Evolutionary conservation across 1,139 yeast genomes (phyloP).

Genomic region (Pichia sorboxylosa): DNA sequence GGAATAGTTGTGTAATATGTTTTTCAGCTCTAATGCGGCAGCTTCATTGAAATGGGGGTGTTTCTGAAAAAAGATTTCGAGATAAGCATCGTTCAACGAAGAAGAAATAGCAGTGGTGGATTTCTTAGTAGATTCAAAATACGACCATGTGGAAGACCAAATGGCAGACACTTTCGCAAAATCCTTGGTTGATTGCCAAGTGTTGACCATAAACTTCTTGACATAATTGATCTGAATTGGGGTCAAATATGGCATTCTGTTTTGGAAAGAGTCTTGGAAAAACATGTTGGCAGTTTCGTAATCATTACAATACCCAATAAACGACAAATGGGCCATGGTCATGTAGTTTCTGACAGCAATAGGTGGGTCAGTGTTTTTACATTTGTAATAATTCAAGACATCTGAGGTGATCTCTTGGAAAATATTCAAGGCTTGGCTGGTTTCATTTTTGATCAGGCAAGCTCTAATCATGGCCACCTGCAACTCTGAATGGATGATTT

Average conservation of each 20-base stretch:
- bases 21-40: slow-evolving; percentile 47
- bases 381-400: slow-evolving; percentile 23
- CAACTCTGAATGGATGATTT: slow-evolving; percentile 34
- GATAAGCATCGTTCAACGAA: slow-evolving; percentile 57
- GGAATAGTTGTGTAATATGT: slow-evolving; percentile 46
- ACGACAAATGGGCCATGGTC: slow-evolving; percentile 61
- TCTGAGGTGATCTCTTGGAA: slow-evolving; percentile 31
- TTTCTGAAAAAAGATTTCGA: slow-evolving; percentile 53
- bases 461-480: slow-evolving; percentile 51
- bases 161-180: slow-evolving; percentile 46
- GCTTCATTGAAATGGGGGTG: slow-evolving; percentile 45
- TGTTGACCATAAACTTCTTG: slow-evolving; percentile 52
- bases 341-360: slow-evolving; percentile 29
- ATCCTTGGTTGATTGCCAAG: slow-evolving; percentile 45
- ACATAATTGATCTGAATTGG: slow-evolving; percentile 67
- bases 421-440: slow-evolving; percentile 37
- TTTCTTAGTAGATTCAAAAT: slow-evolving; percentile 38
- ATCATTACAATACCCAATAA: slow-evolving; percentile 73
- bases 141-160: slow-evolving; percentile 52
- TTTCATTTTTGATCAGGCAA: slow-evolving; percentile 37
- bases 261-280: slow-evolving; percentile 55
- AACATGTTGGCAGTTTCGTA: slow-evolving; percentile 58
- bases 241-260: slow-evolving; percentile 59
- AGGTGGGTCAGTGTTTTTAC: slow-evolving; percentile 13
- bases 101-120: slow-evolving; percentile 55